Base-by-base conservation (phyloP, 2,329 filamentous ascomycete genomes). In the Coniochaeta ligniaria region DNA sequence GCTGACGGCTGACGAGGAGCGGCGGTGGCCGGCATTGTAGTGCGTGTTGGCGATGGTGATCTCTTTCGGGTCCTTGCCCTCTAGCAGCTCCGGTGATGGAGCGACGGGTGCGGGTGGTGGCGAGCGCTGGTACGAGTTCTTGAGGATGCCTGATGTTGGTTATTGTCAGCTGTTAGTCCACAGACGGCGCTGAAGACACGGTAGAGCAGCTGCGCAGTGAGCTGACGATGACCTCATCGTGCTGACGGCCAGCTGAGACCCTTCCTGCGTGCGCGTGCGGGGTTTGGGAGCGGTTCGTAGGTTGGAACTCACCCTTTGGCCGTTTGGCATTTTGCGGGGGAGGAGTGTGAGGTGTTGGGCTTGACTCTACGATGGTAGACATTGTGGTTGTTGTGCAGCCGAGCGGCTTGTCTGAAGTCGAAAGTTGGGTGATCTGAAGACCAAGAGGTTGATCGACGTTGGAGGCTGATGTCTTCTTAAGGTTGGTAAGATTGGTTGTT, bases 21-120 rank as follows among this genome's bases (percentile, higher is more conserved):
- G 88, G 58, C 91, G 90, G 66, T 89, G 90, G 36, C 95, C 95
- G 54, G 95, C 92, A 79, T 99, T 99, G 72, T 91, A 86, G 63
- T 97, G 85, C 0, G 95, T 99, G 77, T 99, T 99, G 74, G 93
- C 88, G 62, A 98, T 85, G 3, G 92, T 96, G 68, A 97, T 81
- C 71, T 98, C 95, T 76, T 96, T 96, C 72, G 85, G 75, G 68
- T 79, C 73, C 66, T 78, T 77, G 67, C 76, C 70, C 61, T 24
- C 36, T 35, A 12, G 14, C 20, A 14, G 7, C 20, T 28, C 57
- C 6, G 63, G 59, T 20, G 57, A 62, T 20, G 33, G 56, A 50
- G 80, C 69, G 69, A 82, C 66, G 73, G 83, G 67, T 75, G 81
- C 63, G 73, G 82, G 80, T 22, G 86, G 83, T 33, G 85, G 63